Evolutionary conservation across 2,329 filamentous ascomycete species (phyloP).

Genomic region (Celoporthe dispersa): DNA sequence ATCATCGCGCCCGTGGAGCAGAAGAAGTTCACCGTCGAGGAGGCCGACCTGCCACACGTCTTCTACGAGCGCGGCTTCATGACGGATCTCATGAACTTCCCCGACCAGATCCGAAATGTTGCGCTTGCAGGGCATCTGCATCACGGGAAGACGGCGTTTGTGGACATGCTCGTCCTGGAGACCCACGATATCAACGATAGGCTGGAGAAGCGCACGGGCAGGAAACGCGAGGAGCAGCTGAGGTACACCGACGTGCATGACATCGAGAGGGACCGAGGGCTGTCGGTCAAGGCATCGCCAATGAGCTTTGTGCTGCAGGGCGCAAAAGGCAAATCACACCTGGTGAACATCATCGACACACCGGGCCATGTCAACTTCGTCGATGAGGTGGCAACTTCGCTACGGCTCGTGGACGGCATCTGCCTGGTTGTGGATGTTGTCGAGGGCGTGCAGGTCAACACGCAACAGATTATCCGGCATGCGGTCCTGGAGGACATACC

Average conservation of each 20-base stretch:
- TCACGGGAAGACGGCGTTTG: slow-evolving; percentile 96
- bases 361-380: slow-evolving; percentile 98
- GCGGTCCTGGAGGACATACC: slow-evolving; percentile 89
- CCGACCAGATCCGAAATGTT: slow-evolving; percentile 91
- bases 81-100: slow-evolving; percentile 94
- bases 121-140: slow-evolving; percentile 92
- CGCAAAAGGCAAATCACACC: slow-evolving; percentile 90
- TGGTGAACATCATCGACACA: slow-evolving; percentile 94
- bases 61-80: slow-evolving; percentile 89
- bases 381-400: slow-evolving; percentile 88
- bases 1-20: slow-evolving; percentile 92
- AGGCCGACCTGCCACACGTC: slow-evolving; percentile 86
- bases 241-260: slow-evolving; percentile 93
- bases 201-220: slow-evolving; percentile 80
- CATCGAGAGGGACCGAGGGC: slow-evolving; percentile 83
- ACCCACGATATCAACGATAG: slow-evolving; percentile 86
- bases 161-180: slow-evolving; percentile 97
- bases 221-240: slow-evolving; percentile 83
- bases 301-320: slow-evolving; percentile 92
- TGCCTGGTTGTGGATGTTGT: slow-evolving; percentile 95
- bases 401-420: slow-evolving; percentile 88
- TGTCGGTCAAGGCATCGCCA: slow-evolving; percentile 90
- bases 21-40: slow-evolving; percentile 95
- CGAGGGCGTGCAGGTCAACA: slow-evolving; percentile 98
- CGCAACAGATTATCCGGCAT: slow-evolving; percentile 96